A percentile compares a stretch with the other conserved stretches of the same genome.
phyloP scores from a whole-genome alignment of 192 early-diverging fungal species.

The Tieghemiomyces parasiticus region DNA sequence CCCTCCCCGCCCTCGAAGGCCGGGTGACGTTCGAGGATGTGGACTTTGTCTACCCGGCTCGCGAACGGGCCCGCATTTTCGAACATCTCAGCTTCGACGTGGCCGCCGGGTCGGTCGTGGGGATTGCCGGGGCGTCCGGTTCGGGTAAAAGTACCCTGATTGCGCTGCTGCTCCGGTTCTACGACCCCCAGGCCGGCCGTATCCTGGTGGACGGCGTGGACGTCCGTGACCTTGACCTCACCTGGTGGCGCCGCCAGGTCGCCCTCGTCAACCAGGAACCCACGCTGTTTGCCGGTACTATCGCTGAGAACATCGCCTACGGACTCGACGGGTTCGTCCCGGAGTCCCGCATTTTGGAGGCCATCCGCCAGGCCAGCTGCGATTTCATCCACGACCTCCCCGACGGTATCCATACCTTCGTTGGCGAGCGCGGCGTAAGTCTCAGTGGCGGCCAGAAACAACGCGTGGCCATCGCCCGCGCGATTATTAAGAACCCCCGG shows the following conservation, averaged over 20 bases:
- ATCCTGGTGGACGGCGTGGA: constrained; percentile 43
- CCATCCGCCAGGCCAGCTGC: constrained; percentile 22
- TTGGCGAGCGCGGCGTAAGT: constrained; percentile 61
- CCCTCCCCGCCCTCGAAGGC: constrained; percentile 21
- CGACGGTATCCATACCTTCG: constrained; percentile 72
- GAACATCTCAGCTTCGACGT: constrained; percentile 34
- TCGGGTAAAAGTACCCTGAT: constrained; percentile 52
- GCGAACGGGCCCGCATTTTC: constrained; percentile 36
- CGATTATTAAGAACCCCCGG: constrained; percentile 56
- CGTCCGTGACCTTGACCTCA: constrained; percentile 34
- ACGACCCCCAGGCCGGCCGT: constrained; percentile 40
- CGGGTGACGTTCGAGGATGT: constrained; percentile 38
- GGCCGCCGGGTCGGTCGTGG: constrained; percentile 32
- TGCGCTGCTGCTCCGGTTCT: constrained; percentile 52
- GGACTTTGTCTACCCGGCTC: constrained; percentile 49
- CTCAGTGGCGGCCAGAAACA: constrained; percentile 51
- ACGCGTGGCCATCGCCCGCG: constrained; percentile 58
- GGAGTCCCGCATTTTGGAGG: not conserved
- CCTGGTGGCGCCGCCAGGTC: constrained; percentile 41
- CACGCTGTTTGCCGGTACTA: constrained; percentile 46
- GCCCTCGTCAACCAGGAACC: constrained; percentile 63
- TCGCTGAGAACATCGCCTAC: constrained; percentile 57
- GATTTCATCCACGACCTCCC: constrained; percentile 62
- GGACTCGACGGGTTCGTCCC: constrained; percentile 22
- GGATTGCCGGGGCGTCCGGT: constrained; percentile 37